These are phyloP conservation scores for Aspergillus uvarum DNA, from an alignment of 2,329 filamentous ascomycete genomes.

Conservation along the genomic window DNA sequence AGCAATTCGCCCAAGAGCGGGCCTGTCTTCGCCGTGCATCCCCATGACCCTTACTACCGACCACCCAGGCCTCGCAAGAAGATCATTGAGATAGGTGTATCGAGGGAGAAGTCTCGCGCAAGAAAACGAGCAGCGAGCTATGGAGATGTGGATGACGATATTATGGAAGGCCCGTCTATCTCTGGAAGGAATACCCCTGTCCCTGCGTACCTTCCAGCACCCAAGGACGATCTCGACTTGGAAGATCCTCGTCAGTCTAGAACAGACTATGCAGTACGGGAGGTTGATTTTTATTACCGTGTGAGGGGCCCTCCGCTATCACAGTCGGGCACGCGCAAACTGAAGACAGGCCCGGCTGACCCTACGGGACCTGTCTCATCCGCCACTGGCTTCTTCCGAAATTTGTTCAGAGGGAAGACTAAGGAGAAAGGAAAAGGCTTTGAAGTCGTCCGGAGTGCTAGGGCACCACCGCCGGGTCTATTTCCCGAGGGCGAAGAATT, in stretches of 20 bases:
- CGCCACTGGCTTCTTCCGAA: slow-evolving; percentile 84
- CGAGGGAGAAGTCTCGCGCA: slow-evolving; percentile 42
- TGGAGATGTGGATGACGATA: slow-evolving; percentile 32
- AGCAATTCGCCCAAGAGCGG: slow-evolving; percentile 44
- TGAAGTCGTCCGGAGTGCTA: slow-evolving; percentile 87
- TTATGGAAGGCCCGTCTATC: slow-evolving; percentile 40
- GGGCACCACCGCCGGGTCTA: slow-evolving; percentile 76
- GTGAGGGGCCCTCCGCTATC: slow-evolving; percentile 85
- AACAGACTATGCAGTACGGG: slow-evolving; percentile 87
- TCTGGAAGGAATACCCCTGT: slow-evolving; percentile 51
- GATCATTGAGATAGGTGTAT: slow-evolving; percentile 56
- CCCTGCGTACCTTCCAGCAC: slow-evolving; percentile 54
- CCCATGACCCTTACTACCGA: slow-evolving; percentile 82
- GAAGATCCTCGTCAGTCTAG: slow-evolving; percentile 55
- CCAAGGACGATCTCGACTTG: slow-evolving; percentile 56
- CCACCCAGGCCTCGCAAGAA: slow-evolving; percentile 72
- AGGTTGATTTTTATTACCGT: slow-evolving; percentile 96
- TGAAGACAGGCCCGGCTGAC: slow-evolving; percentile 92
- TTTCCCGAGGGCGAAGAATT: slow-evolving; percentile 56
- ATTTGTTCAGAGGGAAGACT: slow-evolving; percentile 75
- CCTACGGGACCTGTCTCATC: slow-evolving; percentile 88
- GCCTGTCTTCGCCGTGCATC: slow-evolving; percentile 48
- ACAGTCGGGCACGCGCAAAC: slow-evolving; percentile 74
- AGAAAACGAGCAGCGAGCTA: slow-evolving; percentile 37
- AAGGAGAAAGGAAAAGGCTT: slow-evolving; percentile 97